Percentiles rank a stretch among this genome's conserved stretches.
These are phyloP conservation scores for Anacardium occidentale DNA, from an alignment of 345 rosid species.

Conservation along the genomic window DNA sequence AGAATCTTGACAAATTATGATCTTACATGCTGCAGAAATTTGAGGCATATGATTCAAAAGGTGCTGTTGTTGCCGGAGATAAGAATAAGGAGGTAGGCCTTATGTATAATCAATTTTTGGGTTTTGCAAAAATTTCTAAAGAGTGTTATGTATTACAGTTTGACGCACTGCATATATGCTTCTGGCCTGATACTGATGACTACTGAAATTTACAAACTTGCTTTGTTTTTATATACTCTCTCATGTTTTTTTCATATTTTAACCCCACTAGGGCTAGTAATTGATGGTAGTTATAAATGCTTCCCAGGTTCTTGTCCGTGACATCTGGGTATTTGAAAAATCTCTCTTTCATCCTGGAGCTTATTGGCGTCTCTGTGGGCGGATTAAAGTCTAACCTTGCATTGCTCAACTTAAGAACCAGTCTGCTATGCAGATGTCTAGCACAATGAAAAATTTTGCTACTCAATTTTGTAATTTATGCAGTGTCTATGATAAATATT, in stretches of 20 bases:
- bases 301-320: conserved; percentile 77
- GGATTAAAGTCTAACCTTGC: conserved; percentile 44
- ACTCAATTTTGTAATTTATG: conserved; percentile 18
- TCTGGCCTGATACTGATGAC: too few species aligned
- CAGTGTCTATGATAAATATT: background rate
- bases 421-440: conserved; percentile 4
- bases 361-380: conserved; percentile 88
- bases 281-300: conserved; percentile 16
- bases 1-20: background rate
- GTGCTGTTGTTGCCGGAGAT: conserved; percentile 73
- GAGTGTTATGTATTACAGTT: background rate
- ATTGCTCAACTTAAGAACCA: background rate
- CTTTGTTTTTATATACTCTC: background rate
- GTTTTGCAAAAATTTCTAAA: too few species aligned
- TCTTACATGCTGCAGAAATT: conserved; percentile 61
- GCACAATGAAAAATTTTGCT: background rate
- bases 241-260: background rate
- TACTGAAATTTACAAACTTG: background rate
- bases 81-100: conserved; percentile 73
- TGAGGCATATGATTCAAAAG: conserved; percentile 87
- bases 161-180: background rate
- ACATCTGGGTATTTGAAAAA: conserved; percentile 95
- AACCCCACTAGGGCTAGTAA: background rate
- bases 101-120: background rate
- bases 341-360: conserved; percentile 86